Conservation (phyloP, 2,329 filamentous ascomycete species). For the Fusarium sulawesiense region DNA sequence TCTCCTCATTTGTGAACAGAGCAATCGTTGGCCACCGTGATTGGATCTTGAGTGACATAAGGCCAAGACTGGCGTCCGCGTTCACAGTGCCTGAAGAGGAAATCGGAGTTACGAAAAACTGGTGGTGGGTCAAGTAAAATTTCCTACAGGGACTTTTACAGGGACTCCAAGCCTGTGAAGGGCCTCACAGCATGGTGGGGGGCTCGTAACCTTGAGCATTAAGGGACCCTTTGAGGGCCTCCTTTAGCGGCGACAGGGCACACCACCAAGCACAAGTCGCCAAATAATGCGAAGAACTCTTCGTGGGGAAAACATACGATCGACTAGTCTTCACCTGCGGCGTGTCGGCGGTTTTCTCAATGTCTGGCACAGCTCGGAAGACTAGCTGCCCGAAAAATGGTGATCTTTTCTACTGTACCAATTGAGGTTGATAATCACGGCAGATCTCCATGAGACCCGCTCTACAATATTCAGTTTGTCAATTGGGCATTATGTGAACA, state of each 20-base stretch:
- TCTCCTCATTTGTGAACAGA: conserved; percentile 18
- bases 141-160: conserved; percentile 34
- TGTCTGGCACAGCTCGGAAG: conserved; percentile 21
- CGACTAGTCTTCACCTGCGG: conserved; percentile 18
- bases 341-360: conserved; percentile 16
- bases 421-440: conserved; percentile 3
- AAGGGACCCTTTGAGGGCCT: conserved; percentile 34
- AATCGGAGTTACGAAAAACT: conserved; percentile 31
- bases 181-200: conserved; percentile 42
- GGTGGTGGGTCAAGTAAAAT: conserved; percentile 36
- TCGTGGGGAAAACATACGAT: conserved; percentile 41
- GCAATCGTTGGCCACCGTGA: conserved; percentile 27
- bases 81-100: conserved; percentile 36
- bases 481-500: conserved; percentile 1
- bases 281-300: conserved; percentile 10
- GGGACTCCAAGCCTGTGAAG: conserved; percentile 28
- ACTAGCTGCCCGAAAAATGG: conserved; percentile 17
- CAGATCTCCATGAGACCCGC: conserved; percentile 5
- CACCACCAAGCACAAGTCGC: conserved; percentile 32
- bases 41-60: conserved; percentile 36
- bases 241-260: conserved; percentile 13
- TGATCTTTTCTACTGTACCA: conserved; percentile 1
- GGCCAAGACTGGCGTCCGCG: conserved; percentile 19
- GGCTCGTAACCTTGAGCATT: conserved; percentile 40
- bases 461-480: not conserved